A percentile compares a stretch with the other conserved stretches of the same genome.
Evolutionary conservation across 495 filamentous ascomycete species (phyloP).

Genomic region (Neurospora hispaniola): DNA sequence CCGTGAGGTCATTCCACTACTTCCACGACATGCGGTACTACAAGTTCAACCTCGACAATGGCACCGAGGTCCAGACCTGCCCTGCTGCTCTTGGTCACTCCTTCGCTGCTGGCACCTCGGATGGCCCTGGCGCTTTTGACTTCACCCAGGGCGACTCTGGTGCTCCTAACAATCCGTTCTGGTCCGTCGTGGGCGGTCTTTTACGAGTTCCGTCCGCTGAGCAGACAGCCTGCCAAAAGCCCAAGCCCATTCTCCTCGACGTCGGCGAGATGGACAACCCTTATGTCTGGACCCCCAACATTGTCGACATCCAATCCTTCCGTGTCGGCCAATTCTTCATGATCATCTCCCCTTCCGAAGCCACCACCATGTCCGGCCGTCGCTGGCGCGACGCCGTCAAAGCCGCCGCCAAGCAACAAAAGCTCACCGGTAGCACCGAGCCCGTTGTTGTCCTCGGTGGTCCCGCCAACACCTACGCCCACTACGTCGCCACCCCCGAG

Average conservation of each 20-base stretch:
- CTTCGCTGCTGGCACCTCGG: slow-evolving; percentile 88
- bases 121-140: slow-evolving; percentile 87
- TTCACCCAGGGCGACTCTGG: slow-evolving; percentile 79
- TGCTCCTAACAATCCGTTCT: slow-evolving; percentile 64
- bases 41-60: slow-evolving; percentile 63
- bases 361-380: slow-evolving; percentile 87
- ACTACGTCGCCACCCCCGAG: slow-evolving; percentile 84
- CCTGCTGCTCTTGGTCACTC: slow-evolving; percentile 85
- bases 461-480: slow-evolving; percentile 87
- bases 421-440: slow-evolving; percentile 16
- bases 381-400: slow-evolving; percentile 75
- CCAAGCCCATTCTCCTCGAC: slow-evolving; percentile 84
- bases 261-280: slow-evolving; percentile 68
- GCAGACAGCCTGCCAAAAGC: slow-evolving; percentile 67
- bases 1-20: slow-evolving; percentile 54
- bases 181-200: slow-evolving; percentile 64
- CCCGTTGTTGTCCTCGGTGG: slow-evolving; percentile 64
- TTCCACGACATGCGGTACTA: slow-evolving; percentile 53
- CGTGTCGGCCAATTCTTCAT: slow-evolving; percentile 85
- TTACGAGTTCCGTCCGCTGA: slow-evolving; percentile 59
- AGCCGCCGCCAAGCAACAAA: slow-evolving; percentile 29
- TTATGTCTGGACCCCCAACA: slow-evolving; percentile 85
- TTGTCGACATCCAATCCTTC: slow-evolving; percentile 83
- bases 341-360: slow-evolving; percentile 77
- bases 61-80: slow-evolving; percentile 65